phyloP scores from a whole-genome alignment of 73 alveolate species.

The Tetrahymena malaccensis region DNA sequence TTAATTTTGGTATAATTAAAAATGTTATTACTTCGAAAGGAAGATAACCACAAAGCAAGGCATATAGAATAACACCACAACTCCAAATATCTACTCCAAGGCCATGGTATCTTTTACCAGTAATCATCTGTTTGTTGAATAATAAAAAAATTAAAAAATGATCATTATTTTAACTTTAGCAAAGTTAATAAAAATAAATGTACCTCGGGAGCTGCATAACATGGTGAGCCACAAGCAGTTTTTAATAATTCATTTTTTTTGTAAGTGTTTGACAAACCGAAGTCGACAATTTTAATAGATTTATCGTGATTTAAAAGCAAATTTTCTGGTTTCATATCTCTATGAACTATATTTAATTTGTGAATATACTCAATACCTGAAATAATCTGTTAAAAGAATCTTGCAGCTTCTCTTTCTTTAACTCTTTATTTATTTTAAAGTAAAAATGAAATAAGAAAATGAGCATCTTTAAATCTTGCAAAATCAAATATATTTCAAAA shows the following conservation, averaged over 20 bases:
- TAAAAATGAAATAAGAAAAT: not conserved
- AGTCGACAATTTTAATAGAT: conserved; percentile 84
- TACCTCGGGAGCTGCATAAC: conserved; percentile 96
- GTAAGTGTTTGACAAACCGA: conserved; percentile 81
- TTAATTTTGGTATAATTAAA: too few species aligned
- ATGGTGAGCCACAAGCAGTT: conserved; percentile 97
- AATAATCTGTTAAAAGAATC: conserved; percentile 68
- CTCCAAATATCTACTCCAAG: conserved; percentile 71
- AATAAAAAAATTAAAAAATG: not conserved
- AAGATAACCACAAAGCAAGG: conserved; percentile 78
- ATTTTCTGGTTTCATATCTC: conserved; percentile 96
- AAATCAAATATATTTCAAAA: not conserved
- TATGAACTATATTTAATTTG: conserved; percentile 70
- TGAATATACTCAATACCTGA: conserved; percentile 87
- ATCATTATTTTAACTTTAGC: not conserved
- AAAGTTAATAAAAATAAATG: not conserved
- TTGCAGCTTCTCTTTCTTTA: conserved; percentile 79
- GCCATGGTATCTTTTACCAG: conserved; percentile 71
- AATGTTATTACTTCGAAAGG: conserved; percentile 58
- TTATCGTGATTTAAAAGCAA: conserved; percentile 66
- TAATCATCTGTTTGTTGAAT: conserved; percentile 44
- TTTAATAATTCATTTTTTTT: conserved; percentile 65
- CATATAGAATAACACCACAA: conserved; percentile 75
- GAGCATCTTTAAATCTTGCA: not conserved
- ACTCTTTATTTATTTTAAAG: conserved; percentile 37